Percentiles rank a stretch among this genome's conserved stretches.
phyloP scores from a whole-genome alignment of 768 basidiomycete genomes.

The Boletus fagicola region DNA sequence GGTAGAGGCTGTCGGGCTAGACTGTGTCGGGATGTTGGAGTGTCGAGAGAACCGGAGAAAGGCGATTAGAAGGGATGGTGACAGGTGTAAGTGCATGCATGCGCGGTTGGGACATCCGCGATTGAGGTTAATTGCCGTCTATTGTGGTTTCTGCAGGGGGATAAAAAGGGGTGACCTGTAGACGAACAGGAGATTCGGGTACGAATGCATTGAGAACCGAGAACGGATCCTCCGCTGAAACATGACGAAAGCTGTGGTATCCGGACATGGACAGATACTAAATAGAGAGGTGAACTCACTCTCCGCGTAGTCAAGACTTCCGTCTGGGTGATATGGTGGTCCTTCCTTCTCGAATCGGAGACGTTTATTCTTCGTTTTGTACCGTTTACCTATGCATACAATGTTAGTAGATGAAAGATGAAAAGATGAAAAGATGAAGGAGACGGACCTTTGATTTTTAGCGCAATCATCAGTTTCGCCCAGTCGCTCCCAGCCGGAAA shows the following conservation, averaged over 20 bases:
- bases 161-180: slow-evolving; percentile 57
- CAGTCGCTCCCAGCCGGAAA: slow-evolving; percentile 73
- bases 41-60: slow-evolving; percentile 18
- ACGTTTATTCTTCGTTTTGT: slow-evolving; percentile 79
- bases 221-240: slow-evolving; percentile 76
- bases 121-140: slow-evolving; percentile 2
- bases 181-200: slow-evolving; percentile 55
- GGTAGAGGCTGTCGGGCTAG: background rate
- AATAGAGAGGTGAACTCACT: slow-evolving; percentile 41
- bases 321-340: slow-evolving; percentile 66
- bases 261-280: background rate
- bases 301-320: slow-evolving; percentile 74
- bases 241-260: background rate
- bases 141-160: slow-evolving; percentile 31
- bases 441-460: too few relatives aligned
- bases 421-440: background rate
- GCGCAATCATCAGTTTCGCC: slow-evolving; percentile 65
- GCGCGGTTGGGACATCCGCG: slow-evolving; percentile 3
- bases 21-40: background rate
- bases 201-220: slow-evolving; percentile 61
- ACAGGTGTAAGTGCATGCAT: slow-evolving; percentile 29
- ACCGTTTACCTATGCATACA: slow-evolving; percentile 52
- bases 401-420: background rate
- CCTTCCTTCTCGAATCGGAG: slow-evolving; percentile 75
- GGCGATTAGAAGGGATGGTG: slow-evolving; percentile 24